Conservation (phyloP, 140 eudicot species). For the Anethum foeniculum region DNA sequence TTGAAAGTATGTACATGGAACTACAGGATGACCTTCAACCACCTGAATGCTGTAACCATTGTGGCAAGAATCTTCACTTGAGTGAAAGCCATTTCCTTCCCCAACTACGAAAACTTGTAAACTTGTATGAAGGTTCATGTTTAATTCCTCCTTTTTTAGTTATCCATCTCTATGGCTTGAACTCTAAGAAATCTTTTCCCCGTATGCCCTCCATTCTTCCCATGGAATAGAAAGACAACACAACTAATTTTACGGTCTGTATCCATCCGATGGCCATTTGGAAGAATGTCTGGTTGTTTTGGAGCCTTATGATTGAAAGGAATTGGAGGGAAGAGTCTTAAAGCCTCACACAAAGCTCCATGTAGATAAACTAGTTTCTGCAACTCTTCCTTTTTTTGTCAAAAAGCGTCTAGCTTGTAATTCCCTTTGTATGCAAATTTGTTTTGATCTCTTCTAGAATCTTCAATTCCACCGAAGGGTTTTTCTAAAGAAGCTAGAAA, state of each 20-base stretch:
- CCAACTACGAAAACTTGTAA: background rate
- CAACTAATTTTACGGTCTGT: background rate
- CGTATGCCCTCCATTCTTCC: background rate
- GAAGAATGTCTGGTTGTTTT: background rate
- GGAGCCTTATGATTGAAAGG: background rate
- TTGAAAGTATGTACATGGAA: too few relatives aligned
- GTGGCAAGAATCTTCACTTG: too few relatives aligned
- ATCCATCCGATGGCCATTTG: background rate
- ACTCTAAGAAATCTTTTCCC: background rate
- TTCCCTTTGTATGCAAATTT: background rate
- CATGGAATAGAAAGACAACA: background rate
- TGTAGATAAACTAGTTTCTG: background rate
- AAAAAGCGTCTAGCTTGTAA: background rate
- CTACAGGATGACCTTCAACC: too few relatives aligned
- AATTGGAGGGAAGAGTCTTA: background rate
- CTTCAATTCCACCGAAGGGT: background rate
- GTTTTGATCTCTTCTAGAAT: background rate
- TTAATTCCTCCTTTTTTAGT: background rate
- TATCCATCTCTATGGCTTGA: conserved; percentile 2
- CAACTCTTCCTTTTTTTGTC: background rate
- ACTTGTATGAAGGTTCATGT: conserved; percentile 1
- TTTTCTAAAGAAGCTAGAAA: background rate
- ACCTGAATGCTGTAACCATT: too few relatives aligned
- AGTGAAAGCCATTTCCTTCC: background rate
- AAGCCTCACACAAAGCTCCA: background rate